Base-by-base conservation (phyloP, 306 rosid genomes). In the Lathyrus sativus region DNA sequence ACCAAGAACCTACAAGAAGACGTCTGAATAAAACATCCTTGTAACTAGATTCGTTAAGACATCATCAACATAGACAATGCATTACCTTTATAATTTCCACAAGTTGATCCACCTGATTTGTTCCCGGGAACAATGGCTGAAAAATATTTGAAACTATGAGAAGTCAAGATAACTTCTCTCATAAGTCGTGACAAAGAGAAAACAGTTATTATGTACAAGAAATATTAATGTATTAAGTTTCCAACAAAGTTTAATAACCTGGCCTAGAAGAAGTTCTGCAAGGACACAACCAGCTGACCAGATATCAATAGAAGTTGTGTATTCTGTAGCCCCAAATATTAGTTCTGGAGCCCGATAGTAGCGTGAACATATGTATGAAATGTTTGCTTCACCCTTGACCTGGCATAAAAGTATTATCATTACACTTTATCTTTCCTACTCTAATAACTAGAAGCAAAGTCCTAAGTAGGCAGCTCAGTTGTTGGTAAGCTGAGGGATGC, bases 261-360 rank as follows among this genome's bases (percentile, higher is more conserved):
- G 91, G 75, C 96, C 96, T 41, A 90, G 76, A 79, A 92, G 96
- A 76, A 92, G 96, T 85, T 92, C 96, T 1, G 98, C 98, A 65
- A 92, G 96, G 61, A 88, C 98, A 82, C 98, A 92, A 74, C 98
- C 98, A 86, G 98, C 96, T 62, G 98, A 92, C 98, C 98, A 90
- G 50, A 92, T 88, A 73, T 92, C 98, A 26, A 92, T 82, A 49
- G 96, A 88, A 60, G 96, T 80, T 74, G 96, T 84, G 72, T 90
- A 92, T 74, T 90, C 98, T 14, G 93, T 88, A 12, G 98, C 96
- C 76, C 98, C 98, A 76, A 92, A 92, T 80, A 92, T 92, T 70
- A 92, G 87, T 72, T 92, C 98, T n/a, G 98, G 98, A 68, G 96
- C 98, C 24, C 98, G 96, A 83, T 92, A 90, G 71, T 92, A 90